Evolutionary conservation across 148 eudicot species (phyloP).

Genomic region (Heliamphora exappendiculata): DNA sequence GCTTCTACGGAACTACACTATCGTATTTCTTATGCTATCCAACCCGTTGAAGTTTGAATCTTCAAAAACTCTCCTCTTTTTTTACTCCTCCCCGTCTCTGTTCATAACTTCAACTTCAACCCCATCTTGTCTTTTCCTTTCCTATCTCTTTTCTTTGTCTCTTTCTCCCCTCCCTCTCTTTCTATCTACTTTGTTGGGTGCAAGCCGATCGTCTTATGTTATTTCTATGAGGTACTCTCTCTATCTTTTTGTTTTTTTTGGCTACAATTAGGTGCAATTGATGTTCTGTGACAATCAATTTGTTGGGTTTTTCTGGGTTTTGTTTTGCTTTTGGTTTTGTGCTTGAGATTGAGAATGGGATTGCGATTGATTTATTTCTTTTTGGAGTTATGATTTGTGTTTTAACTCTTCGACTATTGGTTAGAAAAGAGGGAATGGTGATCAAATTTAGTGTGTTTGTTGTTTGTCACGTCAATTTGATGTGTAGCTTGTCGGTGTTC

Average conservation of each 20-base stretch:
- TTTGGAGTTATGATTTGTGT: background rate
- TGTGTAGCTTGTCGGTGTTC: background rate
- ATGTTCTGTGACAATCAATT: background rate
- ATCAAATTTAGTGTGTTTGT: background rate
- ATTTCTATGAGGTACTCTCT: background rate
- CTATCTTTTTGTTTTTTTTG: background rate
- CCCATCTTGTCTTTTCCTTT: conserved; percentile 11
- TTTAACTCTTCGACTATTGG: background rate
- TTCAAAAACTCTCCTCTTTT: background rate
- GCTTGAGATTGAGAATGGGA: background rate
- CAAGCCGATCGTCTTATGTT: background rate
- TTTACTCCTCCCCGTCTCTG: background rate
- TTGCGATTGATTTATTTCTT: background rate
- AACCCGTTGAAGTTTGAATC: conserved; percentile 6
- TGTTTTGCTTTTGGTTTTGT: background rate
- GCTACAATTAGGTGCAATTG: background rate
- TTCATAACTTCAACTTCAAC: background rate
- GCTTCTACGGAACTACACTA: conserved; percentile 38
- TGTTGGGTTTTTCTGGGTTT: background rate
- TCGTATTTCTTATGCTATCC: background rate
- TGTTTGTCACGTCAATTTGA: background rate
- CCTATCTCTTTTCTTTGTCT: background rate
- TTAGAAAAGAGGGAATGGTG: background rate
- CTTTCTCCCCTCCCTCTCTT: too few relatives aligned
- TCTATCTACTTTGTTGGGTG: background rate